These are phyloP conservation scores for Pleoardoris graminearum DNA, from an alignment of 2,329 filamentous ascomycete species.

Conservation along the genomic window DNA sequence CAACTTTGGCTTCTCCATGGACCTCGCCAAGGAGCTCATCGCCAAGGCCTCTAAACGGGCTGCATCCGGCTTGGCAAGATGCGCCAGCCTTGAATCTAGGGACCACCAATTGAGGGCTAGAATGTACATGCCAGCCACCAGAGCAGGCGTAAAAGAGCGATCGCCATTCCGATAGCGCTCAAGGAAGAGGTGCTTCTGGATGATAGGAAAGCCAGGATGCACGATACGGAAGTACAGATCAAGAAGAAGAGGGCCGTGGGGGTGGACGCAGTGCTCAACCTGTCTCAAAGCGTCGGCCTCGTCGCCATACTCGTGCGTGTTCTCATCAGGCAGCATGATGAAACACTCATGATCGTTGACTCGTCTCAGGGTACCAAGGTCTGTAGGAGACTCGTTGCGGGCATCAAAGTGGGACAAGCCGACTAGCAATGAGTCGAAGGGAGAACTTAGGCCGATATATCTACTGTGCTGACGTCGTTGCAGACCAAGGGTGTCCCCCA, in stretches of 20 bases:
- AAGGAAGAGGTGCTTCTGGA: slow-evolving; percentile 78
- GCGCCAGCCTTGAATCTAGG: slow-evolving; percentile 67
- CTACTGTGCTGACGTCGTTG: slow-evolving; percentile 79
- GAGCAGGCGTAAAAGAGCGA: slow-evolving; percentile 72
- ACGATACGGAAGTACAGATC: slow-evolving; percentile 81
- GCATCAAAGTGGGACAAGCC: slow-evolving; percentile 79
- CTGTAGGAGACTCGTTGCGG: slow-evolving; percentile 76
- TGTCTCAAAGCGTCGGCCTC: slow-evolving; percentile 68
- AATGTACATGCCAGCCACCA: slow-evolving; percentile 81
- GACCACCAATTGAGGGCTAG: slow-evolving; percentile 89
- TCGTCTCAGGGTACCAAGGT: slow-evolving; percentile 66
- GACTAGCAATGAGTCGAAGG: slow-evolving; percentile 82
- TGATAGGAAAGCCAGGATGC: slow-evolving; percentile 79
- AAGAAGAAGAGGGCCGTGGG: slow-evolving; percentile 75
- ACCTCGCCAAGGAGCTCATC: slow-evolving; percentile 71
- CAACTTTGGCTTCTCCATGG: slow-evolving; percentile 79
- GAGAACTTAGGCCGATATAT: slow-evolving; percentile 80
- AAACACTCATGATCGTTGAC: slow-evolving; percentile 80
- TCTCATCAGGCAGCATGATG: slow-evolving; percentile 74
- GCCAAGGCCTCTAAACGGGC: slow-evolving; percentile 73
- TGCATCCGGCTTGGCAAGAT: slow-evolving; percentile 70
- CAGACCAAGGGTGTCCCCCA: slow-evolving; percentile 65
- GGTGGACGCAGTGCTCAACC: slow-evolving; percentile 75
- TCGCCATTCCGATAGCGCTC: slow-evolving; percentile 76
- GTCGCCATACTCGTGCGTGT: slow-evolving; percentile 72